Percentiles rank a stretch among this genome's conserved stretches.
Evolutionary conservation across 106 monocot genomes (phyloP).

Genomic region (Dendrobium chrysotoxum): DNA sequence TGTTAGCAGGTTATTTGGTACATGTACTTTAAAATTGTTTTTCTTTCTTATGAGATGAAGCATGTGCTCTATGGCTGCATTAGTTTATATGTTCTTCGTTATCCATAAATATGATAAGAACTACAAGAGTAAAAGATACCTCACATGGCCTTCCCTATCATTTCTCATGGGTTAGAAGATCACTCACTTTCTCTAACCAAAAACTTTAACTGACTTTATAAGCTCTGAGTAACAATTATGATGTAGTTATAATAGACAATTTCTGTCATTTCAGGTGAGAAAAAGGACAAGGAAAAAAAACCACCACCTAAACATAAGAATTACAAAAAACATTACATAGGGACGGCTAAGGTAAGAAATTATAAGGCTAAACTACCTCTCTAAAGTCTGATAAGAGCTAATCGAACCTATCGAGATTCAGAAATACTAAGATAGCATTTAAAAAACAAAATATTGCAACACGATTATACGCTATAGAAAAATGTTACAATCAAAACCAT

Average conservation of each 20-base stretch:
- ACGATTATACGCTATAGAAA: not conserved
- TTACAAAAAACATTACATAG: not conserved
- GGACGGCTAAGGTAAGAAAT: not conserved
- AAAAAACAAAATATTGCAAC: not conserved
- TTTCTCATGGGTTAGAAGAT: not conserved
- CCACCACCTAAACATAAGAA: not conserved
- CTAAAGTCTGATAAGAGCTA: not conserved
- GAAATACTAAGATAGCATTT: not conserved
- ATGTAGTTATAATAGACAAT: not conserved
- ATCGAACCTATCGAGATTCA: not conserved
- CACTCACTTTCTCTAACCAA: not conserved
- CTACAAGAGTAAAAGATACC: not conserved
- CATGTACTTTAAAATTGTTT: too few relatives aligned
- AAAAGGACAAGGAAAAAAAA: not conserved
- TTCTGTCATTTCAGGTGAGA: not conserved
- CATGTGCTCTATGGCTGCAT: too few relatives aligned
- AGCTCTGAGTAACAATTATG: not conserved
- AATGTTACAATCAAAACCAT: not conserved
- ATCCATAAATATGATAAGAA: not conserved
- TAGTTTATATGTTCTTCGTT: slow-evolving; percentile 1
- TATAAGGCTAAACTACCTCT: not conserved
- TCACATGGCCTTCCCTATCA: not conserved
- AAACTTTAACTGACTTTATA: not conserved
- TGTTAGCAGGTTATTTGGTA: too few relatives aligned
- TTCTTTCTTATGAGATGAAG: too few relatives aligned